phyloP scores from a whole-genome alignment of 768 basidiomycete genomes.

The Tylopilus cervinicoccineus region DNA sequence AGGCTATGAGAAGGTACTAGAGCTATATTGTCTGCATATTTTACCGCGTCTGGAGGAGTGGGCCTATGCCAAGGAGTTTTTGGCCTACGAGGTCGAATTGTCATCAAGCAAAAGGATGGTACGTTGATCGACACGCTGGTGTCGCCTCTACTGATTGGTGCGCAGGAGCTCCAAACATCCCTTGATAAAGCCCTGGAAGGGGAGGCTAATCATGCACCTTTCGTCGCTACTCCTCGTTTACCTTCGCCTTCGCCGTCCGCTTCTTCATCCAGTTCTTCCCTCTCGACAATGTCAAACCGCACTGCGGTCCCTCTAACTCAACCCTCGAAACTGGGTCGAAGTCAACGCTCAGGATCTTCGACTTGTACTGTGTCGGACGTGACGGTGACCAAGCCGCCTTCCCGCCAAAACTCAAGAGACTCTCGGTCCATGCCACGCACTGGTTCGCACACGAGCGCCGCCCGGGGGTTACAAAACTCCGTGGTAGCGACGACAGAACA shows the following conservation, averaged over 20 bases:
- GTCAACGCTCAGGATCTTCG: conserved; percentile 17
- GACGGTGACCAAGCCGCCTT: conserved; percentile 23
- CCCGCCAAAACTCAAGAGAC: conserved; percentile 6
- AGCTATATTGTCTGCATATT: conserved; percentile 71
- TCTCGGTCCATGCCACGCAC: conserved; percentile 7
- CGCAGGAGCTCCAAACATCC: conserved; percentile 32
- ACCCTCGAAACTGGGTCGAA: conserved; percentile 13
- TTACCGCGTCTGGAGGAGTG: conserved; percentile 72
- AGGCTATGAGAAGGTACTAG: conserved; percentile 71
- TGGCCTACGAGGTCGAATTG: conserved; percentile 70
- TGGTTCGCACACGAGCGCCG: conserved; percentile 13
- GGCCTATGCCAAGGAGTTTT: conserved; percentile 75
- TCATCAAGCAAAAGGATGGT: conserved; percentile 50
- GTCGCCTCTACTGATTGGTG: conserved; percentile 6
- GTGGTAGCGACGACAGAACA: conserved; percentile 15
- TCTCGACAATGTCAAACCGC: conserved; percentile 70
- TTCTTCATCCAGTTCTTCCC: conserved; percentile 58
- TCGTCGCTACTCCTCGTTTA: conserved; percentile 28
- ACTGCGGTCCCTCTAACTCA: conserved; percentile 53
- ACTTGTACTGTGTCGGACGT: conserved; percentile 23
- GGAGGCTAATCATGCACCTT: conserved; percentile 13
- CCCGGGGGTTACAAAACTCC: conserved; percentile 10
- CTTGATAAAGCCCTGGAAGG: conserved; percentile 31
- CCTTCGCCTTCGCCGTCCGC: conserved; percentile 52
- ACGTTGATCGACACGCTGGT: conserved; percentile 9